Percentiles rank a stretch among this genome's conserved stretches.
These are phyloP conservation scores for Pythium sp. DNA, from an alignment of 352 stramenopile genomes.

Conservation along the genomic window DNA sequence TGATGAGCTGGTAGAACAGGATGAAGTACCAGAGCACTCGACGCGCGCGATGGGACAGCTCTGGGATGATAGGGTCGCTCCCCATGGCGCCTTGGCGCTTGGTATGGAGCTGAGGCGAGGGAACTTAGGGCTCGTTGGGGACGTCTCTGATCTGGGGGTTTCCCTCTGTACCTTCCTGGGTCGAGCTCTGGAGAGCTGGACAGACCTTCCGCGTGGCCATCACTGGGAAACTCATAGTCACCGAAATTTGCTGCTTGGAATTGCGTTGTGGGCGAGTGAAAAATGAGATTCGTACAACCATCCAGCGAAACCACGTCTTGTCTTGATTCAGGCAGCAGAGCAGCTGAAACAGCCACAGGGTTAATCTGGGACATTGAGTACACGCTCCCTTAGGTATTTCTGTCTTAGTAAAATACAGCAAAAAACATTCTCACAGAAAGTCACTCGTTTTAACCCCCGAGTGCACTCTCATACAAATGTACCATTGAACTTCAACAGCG, in stretches of 20 bases:
- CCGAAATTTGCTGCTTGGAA: not conserved
- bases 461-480: too few relatives aligned
- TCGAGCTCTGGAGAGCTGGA: not conserved
- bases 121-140: not conserved
- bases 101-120: not conserved
- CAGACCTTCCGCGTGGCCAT: not conserved
- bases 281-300: not conserved
- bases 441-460: too few relatives aligned
- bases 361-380: too few relatives aligned
- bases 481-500: too few relatives aligned
- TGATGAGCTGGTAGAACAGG: slow-evolving; percentile 14
- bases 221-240: not conserved
- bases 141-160: not conserved
- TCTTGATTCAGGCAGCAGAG: too few relatives aligned
- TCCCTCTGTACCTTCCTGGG: not conserved
- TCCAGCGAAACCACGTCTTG: not conserved
- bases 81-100: not conserved
- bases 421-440: too few relatives aligned
- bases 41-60: not conserved
- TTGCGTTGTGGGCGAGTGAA: not conserved
- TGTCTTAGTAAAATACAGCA: too few relatives aligned
- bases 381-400: too few relatives aligned
- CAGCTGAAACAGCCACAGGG: too few relatives aligned
- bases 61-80: not conserved
- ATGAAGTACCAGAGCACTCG: slow-evolving; percentile 11